These are phyloP conservation scores for Colletotrichum sp. DNA, from an alignment of 2,329 filamentous ascomycete genomes.

Conservation along the genomic window DNA sequence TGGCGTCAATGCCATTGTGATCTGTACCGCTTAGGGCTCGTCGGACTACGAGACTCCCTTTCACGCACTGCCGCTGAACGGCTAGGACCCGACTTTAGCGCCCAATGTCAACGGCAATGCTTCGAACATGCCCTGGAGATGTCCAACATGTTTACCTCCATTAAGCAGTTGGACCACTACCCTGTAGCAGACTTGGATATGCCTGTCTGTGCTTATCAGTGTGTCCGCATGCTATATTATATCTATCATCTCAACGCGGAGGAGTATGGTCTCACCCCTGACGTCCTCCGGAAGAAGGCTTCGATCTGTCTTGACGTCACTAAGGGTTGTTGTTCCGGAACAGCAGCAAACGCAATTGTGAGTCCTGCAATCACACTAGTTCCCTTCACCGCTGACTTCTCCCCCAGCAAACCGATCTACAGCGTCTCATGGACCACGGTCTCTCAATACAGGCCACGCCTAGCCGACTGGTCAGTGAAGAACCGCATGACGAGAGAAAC, in stretches of 20 bases:
- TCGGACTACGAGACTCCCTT: constrained; percentile 56
- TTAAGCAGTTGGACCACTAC: constrained; percentile 56
- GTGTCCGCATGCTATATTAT: constrained; percentile 57
- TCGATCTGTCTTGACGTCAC: constrained; percentile 57
- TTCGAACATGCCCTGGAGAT: constrained; percentile 60
- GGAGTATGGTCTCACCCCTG: constrained; percentile 48
- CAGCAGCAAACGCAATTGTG: constrained; percentile 50
- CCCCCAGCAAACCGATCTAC: constrained; percentile 46
- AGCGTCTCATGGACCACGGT: constrained; percentile 54
- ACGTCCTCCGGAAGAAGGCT: constrained; percentile 54
- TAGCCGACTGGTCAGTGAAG: constrained; percentile 34
- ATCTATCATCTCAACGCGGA: constrained; percentile 49
- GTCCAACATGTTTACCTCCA: constrained; percentile 58
- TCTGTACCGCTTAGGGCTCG: constrained; percentile 58
- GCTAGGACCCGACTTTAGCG: constrained; percentile 54
- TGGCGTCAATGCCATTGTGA: constrained; percentile 65
- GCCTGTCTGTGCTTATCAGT: constrained; percentile 61
- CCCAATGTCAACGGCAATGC: constrained; percentile 55
- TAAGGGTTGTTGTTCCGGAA: constrained; percentile 54
- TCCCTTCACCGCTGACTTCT: constrained; percentile 12
- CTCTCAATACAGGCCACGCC: constrained; percentile 36
- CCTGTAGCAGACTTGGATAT: constrained; percentile 61
- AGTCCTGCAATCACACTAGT: not conserved
- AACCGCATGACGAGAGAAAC: constrained; percentile 13
- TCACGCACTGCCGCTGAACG: constrained; percentile 47